These are phyloP conservation scores for Dioscorea dumetorum DNA, from an alignment of 106 monocot genomes.

Conservation along the genomic window DNA sequence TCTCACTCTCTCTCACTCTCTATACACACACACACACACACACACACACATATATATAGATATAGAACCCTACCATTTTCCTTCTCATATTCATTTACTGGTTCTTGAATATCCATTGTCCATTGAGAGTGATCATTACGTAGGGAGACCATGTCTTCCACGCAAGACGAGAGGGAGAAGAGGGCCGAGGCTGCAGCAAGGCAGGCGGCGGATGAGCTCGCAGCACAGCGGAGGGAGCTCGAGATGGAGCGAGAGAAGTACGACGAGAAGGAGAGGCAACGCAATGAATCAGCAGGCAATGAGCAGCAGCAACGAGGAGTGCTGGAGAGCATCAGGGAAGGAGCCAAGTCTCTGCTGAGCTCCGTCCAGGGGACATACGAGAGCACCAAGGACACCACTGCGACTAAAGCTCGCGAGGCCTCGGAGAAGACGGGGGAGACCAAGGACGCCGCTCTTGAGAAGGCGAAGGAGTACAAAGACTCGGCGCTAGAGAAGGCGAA, in stretches of 20 bases:
- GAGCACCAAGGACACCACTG: slow-evolving; percentile 25
- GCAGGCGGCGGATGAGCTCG: slow-evolving; percentile 27
- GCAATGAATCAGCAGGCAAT: background rate
- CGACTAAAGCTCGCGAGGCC: slow-evolving; percentile 19
- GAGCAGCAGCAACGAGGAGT: slow-evolving; percentile 15
- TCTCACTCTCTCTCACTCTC: too few relatives aligned
- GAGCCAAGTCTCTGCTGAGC: slow-evolving; percentile 7
- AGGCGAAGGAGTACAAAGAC: slow-evolving; percentile 27
- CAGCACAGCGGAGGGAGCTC: slow-evolving; percentile 7
- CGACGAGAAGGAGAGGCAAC: background rate
- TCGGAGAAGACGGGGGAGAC: slow-evolving; percentile 16
- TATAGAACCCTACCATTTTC: too few relatives aligned
- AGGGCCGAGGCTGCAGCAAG: slow-evolving; percentile 27
- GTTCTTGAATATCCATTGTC: too few relatives aligned
- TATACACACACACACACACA: too few relatives aligned
- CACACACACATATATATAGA: too few relatives aligned
- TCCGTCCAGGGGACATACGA: too few relatives aligned
- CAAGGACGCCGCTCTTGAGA: slow-evolving; percentile 16
- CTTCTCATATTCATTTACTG: too few relatives aligned
- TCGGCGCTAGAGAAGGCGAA: slow-evolving; percentile 15
- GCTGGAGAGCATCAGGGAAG: slow-evolving; percentile 16
- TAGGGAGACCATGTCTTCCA: slow-evolving; percentile 35
- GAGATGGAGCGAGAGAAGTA: slow-evolving; percentile 9
- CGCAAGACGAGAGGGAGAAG: slow-evolving; percentile 24
- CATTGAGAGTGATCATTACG: background rate